Conservation (phyloP, 768 basidiomycete species). For the Pleurotus platypus region DNA sequence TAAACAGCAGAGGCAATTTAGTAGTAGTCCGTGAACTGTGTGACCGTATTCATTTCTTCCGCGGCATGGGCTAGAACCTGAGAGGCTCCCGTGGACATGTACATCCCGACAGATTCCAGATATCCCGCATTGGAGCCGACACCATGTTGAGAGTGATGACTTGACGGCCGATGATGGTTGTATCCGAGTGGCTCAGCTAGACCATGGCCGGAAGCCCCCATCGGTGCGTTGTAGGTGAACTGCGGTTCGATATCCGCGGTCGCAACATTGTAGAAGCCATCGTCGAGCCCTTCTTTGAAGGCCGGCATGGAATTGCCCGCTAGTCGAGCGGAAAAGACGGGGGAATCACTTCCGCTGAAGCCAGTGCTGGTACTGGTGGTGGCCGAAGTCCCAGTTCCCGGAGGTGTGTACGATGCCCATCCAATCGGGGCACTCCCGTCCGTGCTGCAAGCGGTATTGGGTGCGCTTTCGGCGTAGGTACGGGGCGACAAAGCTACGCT, state of each 20-base stretch:
- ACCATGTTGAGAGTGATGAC: conserved; percentile 3
- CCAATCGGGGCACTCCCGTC: conserved; percentile 45
- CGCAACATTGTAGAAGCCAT: conserved; percentile 7
- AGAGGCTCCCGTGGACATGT: background rate
- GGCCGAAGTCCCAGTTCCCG: conserved; percentile 51
- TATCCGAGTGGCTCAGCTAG: background rate
- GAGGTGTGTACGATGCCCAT: conserved; percentile 65
- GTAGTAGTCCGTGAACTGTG: conserved; percentile 1
- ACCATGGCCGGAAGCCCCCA: background rate
- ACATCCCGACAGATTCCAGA: background rate
- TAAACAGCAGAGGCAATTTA: background rate
- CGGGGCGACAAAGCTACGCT: conserved; percentile 31
- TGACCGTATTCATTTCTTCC: conserved; percentile 3
- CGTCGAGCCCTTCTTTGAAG: conserved; percentile 1
- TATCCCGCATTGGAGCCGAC: background rate
- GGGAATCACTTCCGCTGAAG: conserved; percentile 14
- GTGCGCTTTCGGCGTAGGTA: conserved; percentile 34
- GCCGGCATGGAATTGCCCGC: background rate
- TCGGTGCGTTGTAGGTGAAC: conserved; percentile 5
- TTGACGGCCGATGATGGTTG: conserved; percentile 1
- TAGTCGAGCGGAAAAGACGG: conserved; percentile 9
- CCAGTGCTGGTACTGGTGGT: conserved; percentile 42
- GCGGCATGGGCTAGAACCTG: conserved; percentile 1
- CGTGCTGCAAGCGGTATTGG: conserved; percentile 44
- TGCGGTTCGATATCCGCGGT: conserved; percentile 3